Conservation (phyloP, 768 basidiomycete genomes). For the Pleurotus pulmonarius region DNA sequence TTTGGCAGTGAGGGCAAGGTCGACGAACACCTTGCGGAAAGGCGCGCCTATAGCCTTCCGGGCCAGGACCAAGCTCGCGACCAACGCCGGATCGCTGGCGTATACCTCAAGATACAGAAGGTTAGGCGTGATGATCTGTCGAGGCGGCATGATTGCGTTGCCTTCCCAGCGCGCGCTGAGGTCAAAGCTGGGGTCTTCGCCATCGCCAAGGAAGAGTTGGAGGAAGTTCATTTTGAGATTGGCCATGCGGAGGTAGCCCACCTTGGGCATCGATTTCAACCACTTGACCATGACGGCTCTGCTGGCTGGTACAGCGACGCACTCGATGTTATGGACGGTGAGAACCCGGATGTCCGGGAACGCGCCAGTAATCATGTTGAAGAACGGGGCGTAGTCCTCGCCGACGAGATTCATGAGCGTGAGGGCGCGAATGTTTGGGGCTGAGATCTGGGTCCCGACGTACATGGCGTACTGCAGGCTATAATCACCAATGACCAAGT, state of each 20-base stretch:
- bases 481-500: constrained; percentile 57
- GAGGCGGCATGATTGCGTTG: background rate
- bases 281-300: constrained; percentile 37
- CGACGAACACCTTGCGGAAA: constrained; percentile 46
- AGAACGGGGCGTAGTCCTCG: constrained; percentile 47
- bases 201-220: constrained; percentile 35
- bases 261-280: constrained; percentile 55
- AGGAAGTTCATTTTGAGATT: constrained; percentile 38
- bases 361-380: constrained; percentile 38
- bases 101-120: constrained; percentile 46
- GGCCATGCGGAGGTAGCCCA: constrained; percentile 49
- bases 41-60: constrained; percentile 40
- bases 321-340: constrained; percentile 44
- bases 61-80: constrained; percentile 31
- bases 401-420: constrained; percentile 52
- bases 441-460: constrained; percentile 45
- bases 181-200: constrained; percentile 23
- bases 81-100: constrained; percentile 22
- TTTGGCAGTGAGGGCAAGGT: constrained; percentile 19
- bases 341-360: constrained; percentile 54
- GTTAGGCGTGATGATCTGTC: constrained; percentile 36
- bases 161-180: constrained; percentile 1
- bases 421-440: constrained; percentile 55
- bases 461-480: constrained; percentile 43
- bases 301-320: constrained; percentile 22